These are phyloP conservation scores for Pythium dissotocum DNA, from an alignment of 352 stramenopile species.

Conservation along the genomic window DNA sequence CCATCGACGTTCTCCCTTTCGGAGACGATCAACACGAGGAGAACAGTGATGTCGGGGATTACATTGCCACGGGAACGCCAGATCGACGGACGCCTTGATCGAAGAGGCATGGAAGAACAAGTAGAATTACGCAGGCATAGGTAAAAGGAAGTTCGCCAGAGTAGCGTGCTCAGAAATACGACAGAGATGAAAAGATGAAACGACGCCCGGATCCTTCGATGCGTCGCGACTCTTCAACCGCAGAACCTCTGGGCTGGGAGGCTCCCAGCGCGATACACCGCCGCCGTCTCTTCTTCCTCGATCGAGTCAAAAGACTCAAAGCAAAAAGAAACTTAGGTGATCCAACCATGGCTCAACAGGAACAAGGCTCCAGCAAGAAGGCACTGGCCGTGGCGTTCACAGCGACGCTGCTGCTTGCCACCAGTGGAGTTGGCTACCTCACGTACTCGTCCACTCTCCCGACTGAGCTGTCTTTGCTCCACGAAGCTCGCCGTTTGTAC, in stretches of 20 bases:
- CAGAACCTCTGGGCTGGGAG: no score
- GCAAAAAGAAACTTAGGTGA: no score
- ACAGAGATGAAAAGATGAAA: not conserved
- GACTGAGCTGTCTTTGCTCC: not conserved
- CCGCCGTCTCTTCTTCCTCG: not conserved
- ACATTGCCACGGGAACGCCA: slow-evolving; percentile 10
- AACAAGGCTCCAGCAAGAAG: not conserved
- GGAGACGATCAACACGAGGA: slow-evolving; percentile 7
- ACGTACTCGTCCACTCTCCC: not conserved
- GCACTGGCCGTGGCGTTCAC: not conserved
- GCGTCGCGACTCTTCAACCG: not conserved
- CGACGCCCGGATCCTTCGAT: not conserved
- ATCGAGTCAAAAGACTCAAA: no score
- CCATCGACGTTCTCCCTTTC: slow-evolving; percentile 14
- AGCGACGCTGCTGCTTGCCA: not conserved
- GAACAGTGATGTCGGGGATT: slow-evolving; percentile 9
- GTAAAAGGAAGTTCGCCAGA: no score
- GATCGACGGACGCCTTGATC: not conserved
- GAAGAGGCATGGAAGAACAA: not conserved
- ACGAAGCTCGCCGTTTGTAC: not conserved
- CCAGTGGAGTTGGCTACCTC: not conserved
- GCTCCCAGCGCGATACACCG: not conserved
- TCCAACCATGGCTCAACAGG: not conserved
- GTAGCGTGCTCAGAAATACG: no score
- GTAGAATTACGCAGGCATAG: not conserved